Conservation (phyloP, 805 yeast genomes). For the Saturnispora saitoi region DNA sequence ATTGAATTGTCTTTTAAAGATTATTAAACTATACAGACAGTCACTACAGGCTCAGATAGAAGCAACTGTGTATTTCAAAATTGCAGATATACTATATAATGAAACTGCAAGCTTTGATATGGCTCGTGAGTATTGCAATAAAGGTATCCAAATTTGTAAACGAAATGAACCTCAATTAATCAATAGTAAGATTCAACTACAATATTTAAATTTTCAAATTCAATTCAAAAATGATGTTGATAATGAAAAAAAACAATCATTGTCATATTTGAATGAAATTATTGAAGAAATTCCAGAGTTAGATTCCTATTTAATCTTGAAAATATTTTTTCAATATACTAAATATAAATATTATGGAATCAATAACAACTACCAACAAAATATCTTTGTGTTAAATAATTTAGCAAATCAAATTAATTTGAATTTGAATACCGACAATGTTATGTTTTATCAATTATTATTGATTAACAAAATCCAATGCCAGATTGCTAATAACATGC, state of each 20-base stretch:
- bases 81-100: conserved; percentile 30
- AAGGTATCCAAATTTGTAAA: conserved; percentile 23
- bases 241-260: conserved; percentile 15
- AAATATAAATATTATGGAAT: conserved; percentile 28
- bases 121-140: conserved; percentile 32
- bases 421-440: conserved; percentile 9
- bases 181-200: conserved; percentile 25
- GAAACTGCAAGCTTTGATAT: conserved; percentile 35
- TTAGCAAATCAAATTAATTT: conserved; percentile 11
- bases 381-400: conserved; percentile 15
- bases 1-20: conserved; percentile 30
- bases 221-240: conserved; percentile 23
- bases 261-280: conserved; percentile 27
- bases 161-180: conserved; percentile 19
- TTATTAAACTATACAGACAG: conserved; percentile 26
- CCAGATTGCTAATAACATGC: conserved; percentile 26
- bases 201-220: conserved; percentile 32
- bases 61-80: conserved; percentile 28
- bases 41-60: conserved; percentile 28
- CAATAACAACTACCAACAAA: conserved; percentile 22
- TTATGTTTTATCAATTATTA: conserved; percentile 19
- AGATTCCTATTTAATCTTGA: conserved; percentile 8
- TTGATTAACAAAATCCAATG: conserved; percentile 26
- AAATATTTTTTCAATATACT: conserved; percentile 27
- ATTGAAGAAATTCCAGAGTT: conserved; percentile 15